These are phyloP conservation scores for Cryptococcus sp. DNA, from an alignment of 1,284 basidiomycete species.

Conservation along the genomic window DNA sequence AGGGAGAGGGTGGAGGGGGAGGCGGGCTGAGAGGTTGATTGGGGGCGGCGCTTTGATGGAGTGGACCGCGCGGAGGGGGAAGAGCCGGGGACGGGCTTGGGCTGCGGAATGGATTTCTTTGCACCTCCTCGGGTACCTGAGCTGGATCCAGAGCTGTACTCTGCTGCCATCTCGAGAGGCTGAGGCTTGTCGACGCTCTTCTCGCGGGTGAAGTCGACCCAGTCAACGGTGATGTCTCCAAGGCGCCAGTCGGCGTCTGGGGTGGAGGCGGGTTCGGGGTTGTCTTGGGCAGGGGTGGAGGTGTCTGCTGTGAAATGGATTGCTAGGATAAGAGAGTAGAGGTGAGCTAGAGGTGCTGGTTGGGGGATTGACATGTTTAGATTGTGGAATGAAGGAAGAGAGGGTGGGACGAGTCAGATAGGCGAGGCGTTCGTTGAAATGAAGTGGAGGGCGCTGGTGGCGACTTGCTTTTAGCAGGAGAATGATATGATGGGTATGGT, in stretches of 20 bases:
- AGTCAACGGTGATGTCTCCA: conserved; percentile 47
- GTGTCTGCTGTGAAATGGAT: conserved; percentile 19
- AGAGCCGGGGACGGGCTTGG: background rate
- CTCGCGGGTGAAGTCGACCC: conserved; percentile 47
- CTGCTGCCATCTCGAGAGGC: background rate
- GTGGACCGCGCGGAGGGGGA: background rate
- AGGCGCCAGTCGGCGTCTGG: conserved; percentile 34
- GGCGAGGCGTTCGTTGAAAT: background rate
- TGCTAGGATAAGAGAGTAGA: conserved; percentile 39
- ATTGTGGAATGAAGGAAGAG: background rate
- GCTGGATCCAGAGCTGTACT: background rate
- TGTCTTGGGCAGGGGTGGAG: background rate
- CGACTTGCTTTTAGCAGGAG: too few relatives aligned
- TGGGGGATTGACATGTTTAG: background rate
- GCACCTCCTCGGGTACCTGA: background rate
- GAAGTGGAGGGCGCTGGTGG: background rate
- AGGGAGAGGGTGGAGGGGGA: conserved; percentile 27
- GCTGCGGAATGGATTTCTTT: background rate
- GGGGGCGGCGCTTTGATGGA: background rate
- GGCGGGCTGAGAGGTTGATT: too few relatives aligned
- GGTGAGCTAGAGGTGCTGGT: background rate
- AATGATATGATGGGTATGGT: too few relatives aligned
- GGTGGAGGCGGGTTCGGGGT: background rate
- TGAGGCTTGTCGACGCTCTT: conserved; percentile 29
- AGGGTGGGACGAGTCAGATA: background rate